Evolutionary conservation across 805 yeast species (phyloP).

Genomic region (Komagataella kurtzmanii): DNA sequence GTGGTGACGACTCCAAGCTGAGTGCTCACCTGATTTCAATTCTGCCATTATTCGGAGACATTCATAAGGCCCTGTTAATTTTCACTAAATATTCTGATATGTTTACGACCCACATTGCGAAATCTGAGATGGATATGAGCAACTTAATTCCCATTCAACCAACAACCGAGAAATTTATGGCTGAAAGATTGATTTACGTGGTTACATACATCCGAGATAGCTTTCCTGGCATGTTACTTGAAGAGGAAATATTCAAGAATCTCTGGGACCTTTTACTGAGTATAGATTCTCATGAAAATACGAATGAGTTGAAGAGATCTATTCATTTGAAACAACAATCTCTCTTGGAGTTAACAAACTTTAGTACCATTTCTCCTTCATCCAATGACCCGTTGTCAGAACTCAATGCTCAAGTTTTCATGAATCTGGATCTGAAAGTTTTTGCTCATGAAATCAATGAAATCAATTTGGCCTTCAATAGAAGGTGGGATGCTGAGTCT

Average conservation of each 20-base stretch:
- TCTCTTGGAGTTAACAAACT: slow-evolving; percentile 15
- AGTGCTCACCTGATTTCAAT: slow-evolving; percentile 30
- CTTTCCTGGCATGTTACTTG: slow-evolving; percentile 60
- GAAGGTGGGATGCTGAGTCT: slow-evolving; percentile 62
- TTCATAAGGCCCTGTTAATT: slow-evolving; percentile 26
- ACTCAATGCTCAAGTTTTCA: slow-evolving; percentile 28
- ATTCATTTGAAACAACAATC: slow-evolving; percentile 36
- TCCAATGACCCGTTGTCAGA: slow-evolving; percentile 3
- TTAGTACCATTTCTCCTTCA: slow-evolving; percentile 7
- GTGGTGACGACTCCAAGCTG: slow-evolving; percentile 11
- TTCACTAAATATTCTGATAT: slow-evolving; percentile 21
- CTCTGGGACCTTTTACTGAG: slow-evolving; percentile 38
- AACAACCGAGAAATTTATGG: slow-evolving; percentile 24
- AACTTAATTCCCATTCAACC: slow-evolving; percentile 10
- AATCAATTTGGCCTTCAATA: slow-evolving; percentile 54
- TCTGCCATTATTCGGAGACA: slow-evolving; percentile 42
- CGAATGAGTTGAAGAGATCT: slow-evolving; percentile 36
- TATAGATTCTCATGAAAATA: slow-evolving; percentile 33
- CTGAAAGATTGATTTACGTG: slow-evolving; percentile 37
- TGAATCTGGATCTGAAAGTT: slow-evolving; percentile 35
- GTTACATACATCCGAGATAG: slow-evolving; percentile 42
- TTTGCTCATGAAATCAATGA: slow-evolving; percentile 53
- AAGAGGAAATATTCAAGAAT: slow-evolving; percentile 44
- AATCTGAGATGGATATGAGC: neutral
- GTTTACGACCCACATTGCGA: slow-evolving; percentile 6